phyloP scores from a whole-genome alignment of 495 filamentous ascomycete species.

The Paragyromitra xinjiangensis region DNA sequence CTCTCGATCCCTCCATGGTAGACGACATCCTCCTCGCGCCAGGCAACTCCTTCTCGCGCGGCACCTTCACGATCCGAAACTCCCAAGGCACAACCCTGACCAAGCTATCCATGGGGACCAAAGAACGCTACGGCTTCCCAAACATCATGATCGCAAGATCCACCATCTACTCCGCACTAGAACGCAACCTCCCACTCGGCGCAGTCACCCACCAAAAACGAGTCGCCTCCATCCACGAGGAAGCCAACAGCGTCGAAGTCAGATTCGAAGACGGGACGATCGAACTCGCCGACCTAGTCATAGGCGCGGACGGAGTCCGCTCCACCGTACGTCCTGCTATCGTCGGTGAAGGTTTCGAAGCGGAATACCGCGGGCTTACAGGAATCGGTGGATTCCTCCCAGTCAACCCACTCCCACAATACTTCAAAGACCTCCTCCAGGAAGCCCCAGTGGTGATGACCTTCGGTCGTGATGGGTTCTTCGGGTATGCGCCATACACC shows the following conservation, averaged over 20 bases:
- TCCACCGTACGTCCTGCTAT: conserved; percentile 18
- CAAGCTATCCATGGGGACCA: background rate
- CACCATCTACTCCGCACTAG: background rate
- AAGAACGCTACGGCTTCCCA: conserved; percentile 25
- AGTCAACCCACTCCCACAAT: background rate
- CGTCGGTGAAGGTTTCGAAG: conserved; percentile 57
- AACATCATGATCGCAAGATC: conserved; percentile 8
- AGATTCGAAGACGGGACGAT: conserved; percentile 57
- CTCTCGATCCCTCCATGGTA: conserved; percentile 59
- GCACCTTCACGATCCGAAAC: conserved; percentile 24
- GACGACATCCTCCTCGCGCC: conserved; percentile 61
- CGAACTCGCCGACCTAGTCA: conserved; percentile 50
- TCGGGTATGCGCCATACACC: conserved; percentile 8
- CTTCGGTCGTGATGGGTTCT: conserved; percentile 39
- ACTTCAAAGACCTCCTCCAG: conserved; percentile 2
- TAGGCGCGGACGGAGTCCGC: conserved; percentile 48
- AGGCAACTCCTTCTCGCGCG: conserved; percentile 58
- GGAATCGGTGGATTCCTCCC: conserved; percentile 31
- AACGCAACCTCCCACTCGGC: conserved; percentile 20
- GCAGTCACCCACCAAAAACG: conserved; percentile 57
- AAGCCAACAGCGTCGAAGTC: conserved; percentile 34
- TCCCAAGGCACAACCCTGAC: conserved; percentile 6
- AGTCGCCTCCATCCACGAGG: conserved; percentile 41
- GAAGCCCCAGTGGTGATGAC: conserved; percentile 22
- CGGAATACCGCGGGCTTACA: conserved; percentile 59